Base-by-base conservation (phyloP, 2,329 filamentous ascomycete genomes). In the Kalaharituber pfeilii region DNA sequence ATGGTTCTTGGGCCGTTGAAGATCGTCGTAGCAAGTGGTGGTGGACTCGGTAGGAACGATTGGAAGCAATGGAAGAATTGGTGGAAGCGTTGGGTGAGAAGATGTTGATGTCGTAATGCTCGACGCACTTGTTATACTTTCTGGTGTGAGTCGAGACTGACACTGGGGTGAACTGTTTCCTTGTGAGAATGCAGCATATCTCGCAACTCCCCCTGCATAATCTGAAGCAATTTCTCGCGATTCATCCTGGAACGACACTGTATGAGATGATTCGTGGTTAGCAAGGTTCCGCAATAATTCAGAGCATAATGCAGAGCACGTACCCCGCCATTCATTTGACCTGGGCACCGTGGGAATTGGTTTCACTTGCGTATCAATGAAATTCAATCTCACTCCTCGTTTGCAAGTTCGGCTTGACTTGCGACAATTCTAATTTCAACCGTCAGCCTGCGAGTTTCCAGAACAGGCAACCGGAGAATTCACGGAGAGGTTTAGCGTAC, bases 221-320 rank as follows among this genome's bases (percentile, higher is more conserved):
- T 94, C 87, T 1, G 84, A 89, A 5, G 89, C 89, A 67, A 95
- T 93, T 49, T 84, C 76, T 27, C 87, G 77, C 22, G 88, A 95
- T 66, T 96, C 87, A 65, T 95, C 89, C 63, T 83, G 76, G 62
- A 96, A 95, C 52, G 78, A 75, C 13, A 95, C 79, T 76, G 66
- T 65, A 51, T 26, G 47, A 39, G 39, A 27, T 33, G 27, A 29
- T 62, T 54, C 62, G 60, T 39, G 42, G 51, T 50, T 39, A 52
- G 15, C 49, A 54, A 15, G 53, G 26, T 7, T 51, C 47, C 49
- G 42, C 28, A 49, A 29, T 26, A 15, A 29, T 27, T 33, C 30
- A 39, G 62, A 24, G 18, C 42, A 45, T 27, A 47, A 20, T 36
- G n/a, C 9, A 22, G 24, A 13, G 22, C 39, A 57, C 62, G 54